Base-by-base conservation (phyloP, 208 protist genomes). In the Leishmania tropica region DNA sequence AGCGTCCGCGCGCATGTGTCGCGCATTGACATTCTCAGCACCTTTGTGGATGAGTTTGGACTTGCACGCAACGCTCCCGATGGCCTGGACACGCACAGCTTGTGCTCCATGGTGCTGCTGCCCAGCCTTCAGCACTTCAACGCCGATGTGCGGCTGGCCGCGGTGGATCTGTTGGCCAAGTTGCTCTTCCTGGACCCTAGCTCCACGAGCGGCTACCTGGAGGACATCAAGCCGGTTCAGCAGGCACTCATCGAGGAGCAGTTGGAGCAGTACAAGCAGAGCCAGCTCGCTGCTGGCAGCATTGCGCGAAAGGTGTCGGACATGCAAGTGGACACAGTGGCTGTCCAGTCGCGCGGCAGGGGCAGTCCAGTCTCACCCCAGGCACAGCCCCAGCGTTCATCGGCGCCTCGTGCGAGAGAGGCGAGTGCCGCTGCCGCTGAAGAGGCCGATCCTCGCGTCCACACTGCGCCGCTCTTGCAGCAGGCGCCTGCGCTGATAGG, bases 71-170 rank as follows among this genome's bases (percentile, higher is more conserved):
- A n/a, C 76, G 83, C 31, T 40, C 81, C 65, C 1, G 78, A 91
- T 79, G 86, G 86, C 3, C 87, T 98, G 24, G 89, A 95, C 75
- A 62, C 86, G 21, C 65, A 84, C 28, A 77, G 54, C 17, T 78
- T 98, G 31, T 81, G 96, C 71, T 81, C 85, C 17, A 76, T 86
- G 37, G 89, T 93, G 40, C 85, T 97, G 7, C 72, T 96, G 37
- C 93, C 90, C 1, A 91, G 86, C 56, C 81, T 98, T 72, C 85
- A 93, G 70, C 88, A 97, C 84, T 88, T 93, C 72, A 97, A 90
- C 85, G 90, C 72, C 31, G 92, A 96, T 37, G 94, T 97, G 58
- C 90, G 96, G 21, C 91, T 96, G 58, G 86, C 86, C 4, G 94
- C 91, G 53, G 89, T 91, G 47, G 83, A 85, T 71, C 83, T 98